Conservation (phyloP, 139 green algal species). For the Volvox africanus region DNA sequence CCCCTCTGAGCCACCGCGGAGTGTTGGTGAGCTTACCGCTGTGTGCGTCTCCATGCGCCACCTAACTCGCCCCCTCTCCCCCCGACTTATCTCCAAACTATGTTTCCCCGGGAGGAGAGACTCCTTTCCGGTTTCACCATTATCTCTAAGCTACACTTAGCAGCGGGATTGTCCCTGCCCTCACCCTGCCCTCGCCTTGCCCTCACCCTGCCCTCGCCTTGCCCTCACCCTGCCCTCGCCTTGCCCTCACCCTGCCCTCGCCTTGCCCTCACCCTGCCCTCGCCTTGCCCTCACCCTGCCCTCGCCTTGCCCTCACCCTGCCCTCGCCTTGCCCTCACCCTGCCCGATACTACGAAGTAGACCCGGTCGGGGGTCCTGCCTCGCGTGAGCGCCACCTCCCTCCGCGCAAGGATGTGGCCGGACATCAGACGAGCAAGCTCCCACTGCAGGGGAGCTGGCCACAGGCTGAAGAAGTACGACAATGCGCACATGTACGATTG, state of each 20-base stretch:
- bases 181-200: too few relatives aligned
- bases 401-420: conserved; percentile 35
- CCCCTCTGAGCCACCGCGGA: too few relatives aligned
- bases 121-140: too few relatives aligned
- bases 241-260: too few relatives aligned
- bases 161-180: neutral
- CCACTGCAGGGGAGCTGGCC: conserved; percentile 39
- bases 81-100: too few relatives aligned
- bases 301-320: neutral
- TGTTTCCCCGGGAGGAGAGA: too few relatives aligned
- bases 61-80: too few relatives aligned
- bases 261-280: neutral
- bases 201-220: conserved; percentile 32
- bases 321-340: neutral
- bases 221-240: too few relatives aligned
- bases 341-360: conserved; percentile 35
- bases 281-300: neutral
- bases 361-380: conserved; percentile 21
- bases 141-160: neutral
- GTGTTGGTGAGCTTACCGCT: too few relatives aligned
- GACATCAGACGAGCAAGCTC: conserved; percentile 32
- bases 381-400: conserved; percentile 38
- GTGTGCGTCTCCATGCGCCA: too few relatives aligned
- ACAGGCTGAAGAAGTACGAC: conserved; percentile 47
- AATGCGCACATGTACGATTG: conserved; percentile 39